phyloP scores from a whole-genome alignment of 2,329 filamentous ascomycete genomes.

The Ophiosphaerella herpotricha region DNA sequence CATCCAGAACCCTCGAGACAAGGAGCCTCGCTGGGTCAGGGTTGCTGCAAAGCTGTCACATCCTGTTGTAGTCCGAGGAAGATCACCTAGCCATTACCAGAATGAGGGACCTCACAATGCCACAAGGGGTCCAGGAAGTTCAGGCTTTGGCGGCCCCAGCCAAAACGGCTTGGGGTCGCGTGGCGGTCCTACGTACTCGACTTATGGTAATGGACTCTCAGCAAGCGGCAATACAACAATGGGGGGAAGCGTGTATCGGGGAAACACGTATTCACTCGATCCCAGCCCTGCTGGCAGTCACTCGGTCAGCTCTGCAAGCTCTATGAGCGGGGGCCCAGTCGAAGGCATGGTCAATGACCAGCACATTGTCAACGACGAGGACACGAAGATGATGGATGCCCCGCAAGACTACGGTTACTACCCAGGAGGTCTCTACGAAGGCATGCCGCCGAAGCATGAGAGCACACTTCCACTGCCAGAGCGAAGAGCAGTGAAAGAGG shows the following conservation, averaged over 20 bases:
- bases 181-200: constrained; percentile 54
- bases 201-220: constrained; percentile 40
- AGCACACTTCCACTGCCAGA: constrained; percentile 38
- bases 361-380: constrained; percentile 45
- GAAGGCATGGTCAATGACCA: constrained; percentile 51
- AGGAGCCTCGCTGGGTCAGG: constrained; percentile 42
- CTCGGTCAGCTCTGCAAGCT: constrained; percentile 52
- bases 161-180: constrained; percentile 69
- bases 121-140: constrained; percentile 40
- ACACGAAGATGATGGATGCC: constrained; percentile 47
- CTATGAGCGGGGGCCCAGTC: constrained; percentile 45
- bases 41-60: constrained; percentile 42
- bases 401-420: constrained; percentile 55
- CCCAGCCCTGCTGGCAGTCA: constrained; percentile 48
- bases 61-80: constrained; percentile 48
- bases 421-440: constrained; percentile 51
- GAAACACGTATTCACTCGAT: constrained; percentile 44
- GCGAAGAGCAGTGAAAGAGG: constrained; percentile 49
- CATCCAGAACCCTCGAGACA: constrained; percentile 36
- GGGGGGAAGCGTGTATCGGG: constrained; percentile 41
- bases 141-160: constrained; percentile 35
- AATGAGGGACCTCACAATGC: constrained; percentile 52
- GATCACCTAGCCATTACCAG: constrained; percentile 51
- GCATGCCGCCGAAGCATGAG: constrained; percentile 40
- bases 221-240: constrained; percentile 35